Evolutionary conservation across 83 land plant species (phyloP), one percentile per base, ranked within the genome.

Genomic region (Diphasiastrum complanatum): DNA sequence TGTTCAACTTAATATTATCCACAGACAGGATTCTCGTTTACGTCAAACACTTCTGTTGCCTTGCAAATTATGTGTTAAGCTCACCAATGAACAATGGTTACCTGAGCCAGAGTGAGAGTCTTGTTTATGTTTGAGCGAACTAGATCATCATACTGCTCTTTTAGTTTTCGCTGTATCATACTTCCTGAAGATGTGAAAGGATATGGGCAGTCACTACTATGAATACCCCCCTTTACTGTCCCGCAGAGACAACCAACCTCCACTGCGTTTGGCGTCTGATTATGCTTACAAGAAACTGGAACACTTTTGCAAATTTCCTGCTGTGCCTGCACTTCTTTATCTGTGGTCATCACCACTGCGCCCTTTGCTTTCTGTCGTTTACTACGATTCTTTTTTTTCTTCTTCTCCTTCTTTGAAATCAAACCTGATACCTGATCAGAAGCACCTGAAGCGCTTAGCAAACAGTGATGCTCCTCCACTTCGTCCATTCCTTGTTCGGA

Each of bases 71-170:
- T 40, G 43, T 16, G 16, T 8, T 40, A 40, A 40, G 16, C 56
- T 23, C 16, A 23, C 1, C 26, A 52, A 52, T 23, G 2, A 2
- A 1, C 14, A 18, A 20, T 3, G 41, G 34, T 36, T 53, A 79
- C 84, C 81, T 81, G 84, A 23, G 81, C 77, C 59, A 76, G 69
- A 0, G 91, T 86, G 31, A 86, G 69, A 19, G 72, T 65, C 70
- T 79, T 86, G 33, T 73, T 63, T 1, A 67, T 71, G 46, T 83
- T 79, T 32, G 84, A 75, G 61, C 74, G 74, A 20, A 86, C 80
- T 18, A 86, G 83, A 59, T 82, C 72, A 53, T 86, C 83, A 61
- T 82, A 86, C 65, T 82, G 83, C 66, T 72, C 79, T 58, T 82
- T 79, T 28, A 85, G 79, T 70, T 69, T 82, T 77, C 90, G 72